Evolutionary conservation across 2,329 filamentous ascomycete species (phyloP), one percentile per base, ranked within the genome.

Genomic region (Ophiostoma australiae): DNA sequence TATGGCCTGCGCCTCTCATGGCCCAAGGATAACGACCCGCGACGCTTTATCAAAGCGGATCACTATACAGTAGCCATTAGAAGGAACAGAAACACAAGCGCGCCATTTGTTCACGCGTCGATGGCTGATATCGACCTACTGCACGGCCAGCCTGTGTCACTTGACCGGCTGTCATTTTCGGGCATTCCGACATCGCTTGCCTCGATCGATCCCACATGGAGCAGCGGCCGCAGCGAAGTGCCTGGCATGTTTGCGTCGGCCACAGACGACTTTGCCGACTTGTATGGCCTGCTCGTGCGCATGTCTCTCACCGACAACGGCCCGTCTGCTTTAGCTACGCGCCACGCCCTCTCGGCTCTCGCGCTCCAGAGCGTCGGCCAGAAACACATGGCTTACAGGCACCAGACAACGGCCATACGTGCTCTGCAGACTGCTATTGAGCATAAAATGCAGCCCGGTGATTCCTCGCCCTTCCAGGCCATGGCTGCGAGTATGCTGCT

Each of bases 401-500:
- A 74, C 70, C 73, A 73, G 31, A 39, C 39, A 2, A 44, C 39
- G 23, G 72, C 74, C 1, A 55, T 73, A 8, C 61, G 66, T 8
- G 70, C 72, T 0, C 70, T 75, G 10, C 74, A 74, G 31, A 37
- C 39, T 1, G 55, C 71, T 3, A 70, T 75, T 10, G 69, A 70
- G 2, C 17, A 52, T 11, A 63, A 68, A 35, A 63, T 52, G 55
- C 48, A 44, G 44, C 67, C 67, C 7, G 44, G 37, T 0, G 55
- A 71, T 58, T 69, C 71, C 27, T 31, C 27, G 27, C 27, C 27
- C 8, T 72, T 74, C 37, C 73, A 74, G 68, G 70, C 72, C 52
- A 75, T 75, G 72, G 74, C 74, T 0, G 73, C 74, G 20, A 74
- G 73, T 61, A 71, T 75, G 72, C 69, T 75, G 13, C 71, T 74